Percentiles rank a stretch among this genome's conserved stretches.
phyloP scores from a whole-genome alignment of 2,329 filamentous ascomycete genomes.

The Coniella vitis region DNA sequence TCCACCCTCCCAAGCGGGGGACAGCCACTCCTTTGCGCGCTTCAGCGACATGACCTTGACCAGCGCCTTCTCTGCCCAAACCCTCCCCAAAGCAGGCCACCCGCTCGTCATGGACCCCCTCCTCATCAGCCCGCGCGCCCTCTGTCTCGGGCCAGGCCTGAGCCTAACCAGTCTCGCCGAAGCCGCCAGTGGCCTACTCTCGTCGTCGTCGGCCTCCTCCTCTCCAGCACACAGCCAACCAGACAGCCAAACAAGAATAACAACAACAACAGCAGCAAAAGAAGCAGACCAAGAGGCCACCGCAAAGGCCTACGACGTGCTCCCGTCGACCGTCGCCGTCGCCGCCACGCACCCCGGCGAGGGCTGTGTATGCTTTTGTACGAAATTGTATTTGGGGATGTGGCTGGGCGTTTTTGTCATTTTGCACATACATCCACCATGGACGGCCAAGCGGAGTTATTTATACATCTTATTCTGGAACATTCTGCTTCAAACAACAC shows the following conservation, averaged over 20 bases:
- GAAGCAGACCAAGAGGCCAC: constrained; percentile 19
- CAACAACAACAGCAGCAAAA: background rate
- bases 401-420: too few species aligned
- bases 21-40: background rate
- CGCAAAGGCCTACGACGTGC: constrained; percentile 24
- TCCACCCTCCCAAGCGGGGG: too few species aligned
- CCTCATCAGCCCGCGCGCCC: background rate
- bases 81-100: background rate
- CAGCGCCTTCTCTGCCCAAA: background rate
- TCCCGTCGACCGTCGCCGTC: constrained; percentile 20
- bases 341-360: constrained; percentile 18
- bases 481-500: too few species aligned
- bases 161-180: constrained; percentile 22
- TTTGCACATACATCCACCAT: too few species aligned
- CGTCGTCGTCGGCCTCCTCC: too few species aligned
- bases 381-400: too few species aligned
- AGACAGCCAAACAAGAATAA: constrained; percentile 17
- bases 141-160: constrained; percentile 20
- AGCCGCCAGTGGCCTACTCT: too few species aligned
- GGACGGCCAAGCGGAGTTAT: too few species aligned
- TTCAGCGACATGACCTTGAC: constrained; percentile 1
- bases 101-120: constrained; percentile 3
- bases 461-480: too few species aligned
- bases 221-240: too few species aligned
- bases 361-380: constrained; percentile 24